A percentile compares a stretch with the other conserved stretches of the same genome.
phyloP scores from a whole-genome alignment of 164 flowering plant species.

The Nymphaea thermarum region DNA sequence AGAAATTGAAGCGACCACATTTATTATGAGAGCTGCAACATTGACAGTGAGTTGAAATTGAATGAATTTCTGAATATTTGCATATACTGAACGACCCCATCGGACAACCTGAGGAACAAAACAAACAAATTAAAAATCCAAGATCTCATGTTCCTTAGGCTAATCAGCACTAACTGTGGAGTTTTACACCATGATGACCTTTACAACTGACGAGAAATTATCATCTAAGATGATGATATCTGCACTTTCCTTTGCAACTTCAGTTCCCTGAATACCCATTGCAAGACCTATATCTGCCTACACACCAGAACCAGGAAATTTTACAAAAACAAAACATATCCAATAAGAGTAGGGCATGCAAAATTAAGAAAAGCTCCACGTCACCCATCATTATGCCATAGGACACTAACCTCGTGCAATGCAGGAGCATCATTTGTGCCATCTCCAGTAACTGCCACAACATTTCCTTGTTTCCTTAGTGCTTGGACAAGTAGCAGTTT shows the following conservation, averaged over 20 bases:
- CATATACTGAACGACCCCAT: constrained; percentile 97
- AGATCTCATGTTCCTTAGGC: not conserved
- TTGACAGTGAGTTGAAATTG: constrained; percentile 96
- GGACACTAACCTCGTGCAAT: constrained; percentile 59
- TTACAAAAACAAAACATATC: not conserved
- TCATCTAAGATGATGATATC: constrained; percentile 98
- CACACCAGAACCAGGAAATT: constrained; percentile 5
- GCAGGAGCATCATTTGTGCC: constrained; percentile 99
- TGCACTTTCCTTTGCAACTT: constrained; percentile 97
- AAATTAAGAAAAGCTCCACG: no score
- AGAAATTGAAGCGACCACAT: constrained; percentile 79
- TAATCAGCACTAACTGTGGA: not conserved
- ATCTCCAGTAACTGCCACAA: constrained; percentile 98
- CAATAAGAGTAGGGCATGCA: no score
- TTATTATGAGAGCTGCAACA: constrained; percentile 86
- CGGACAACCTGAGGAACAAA: constrained; percentile 59
- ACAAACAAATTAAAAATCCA: not conserved
- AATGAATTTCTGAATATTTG: constrained; percentile 92
- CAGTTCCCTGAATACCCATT: constrained; percentile 94
- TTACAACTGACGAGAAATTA: constrained; percentile 87
- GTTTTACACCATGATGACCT: constrained; percentile 30
- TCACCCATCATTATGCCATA: no score
- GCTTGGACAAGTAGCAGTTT: constrained; percentile 91
- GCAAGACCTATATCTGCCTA: constrained; percentile 98
- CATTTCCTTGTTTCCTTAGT: constrained; percentile 54